Evolutionary conservation across 768 basidiomycete genomes (phyloP).

Genomic region (Collybiopsis confluens): DNA sequence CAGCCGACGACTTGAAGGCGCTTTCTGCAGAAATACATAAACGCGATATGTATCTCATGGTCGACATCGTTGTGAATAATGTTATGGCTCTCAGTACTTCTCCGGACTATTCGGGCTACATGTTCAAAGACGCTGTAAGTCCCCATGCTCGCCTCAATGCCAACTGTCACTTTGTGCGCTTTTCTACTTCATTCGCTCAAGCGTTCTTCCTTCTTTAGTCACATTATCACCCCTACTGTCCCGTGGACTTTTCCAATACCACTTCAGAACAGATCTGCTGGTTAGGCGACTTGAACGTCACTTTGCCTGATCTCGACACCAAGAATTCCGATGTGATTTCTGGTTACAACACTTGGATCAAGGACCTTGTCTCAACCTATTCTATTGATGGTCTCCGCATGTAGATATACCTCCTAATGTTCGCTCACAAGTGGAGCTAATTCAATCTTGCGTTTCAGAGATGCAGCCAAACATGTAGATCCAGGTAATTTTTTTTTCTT

Average conservation of each 20-base stretch:
- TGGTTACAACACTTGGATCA: constrained; percentile 67
- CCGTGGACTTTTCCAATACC: constrained; percentile 63
- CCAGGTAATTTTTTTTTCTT: neutral
- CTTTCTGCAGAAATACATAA: constrained; percentile 60
- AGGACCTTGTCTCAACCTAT: constrained; percentile 62
- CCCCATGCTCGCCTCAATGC: neutral
- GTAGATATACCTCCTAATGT: no score
- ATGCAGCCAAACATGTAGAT: constrained; percentile 68
- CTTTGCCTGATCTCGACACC: constrained; percentile 79
- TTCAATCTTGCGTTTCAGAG: constrained; percentile 20
- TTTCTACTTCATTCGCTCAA: neutral
- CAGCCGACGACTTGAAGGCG: constrained; percentile 58
- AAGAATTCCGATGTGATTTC: constrained; percentile 58
- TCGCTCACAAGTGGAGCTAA: no score
- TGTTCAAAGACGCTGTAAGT: constrained; percentile 61
- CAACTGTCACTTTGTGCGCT: neutral
- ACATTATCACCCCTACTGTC: constrained; percentile 77
- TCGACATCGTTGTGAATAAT: constrained; percentile 83
- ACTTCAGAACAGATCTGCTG: constrained; percentile 76
- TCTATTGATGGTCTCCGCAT: constrained; percentile 84
- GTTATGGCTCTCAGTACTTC: constrained; percentile 67
- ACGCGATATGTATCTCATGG: constrained; percentile 83
- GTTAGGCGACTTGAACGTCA: constrained; percentile 73
- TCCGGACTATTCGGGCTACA: constrained; percentile 62
- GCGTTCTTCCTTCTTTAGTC: constrained; percentile 32